A percentile compares a stretch with the other conserved stretches of the same genome.
phyloP scores from a whole-genome alignment of 1,284 basidiomycete genomes.

The Ceratobasidium sp. region DNA sequence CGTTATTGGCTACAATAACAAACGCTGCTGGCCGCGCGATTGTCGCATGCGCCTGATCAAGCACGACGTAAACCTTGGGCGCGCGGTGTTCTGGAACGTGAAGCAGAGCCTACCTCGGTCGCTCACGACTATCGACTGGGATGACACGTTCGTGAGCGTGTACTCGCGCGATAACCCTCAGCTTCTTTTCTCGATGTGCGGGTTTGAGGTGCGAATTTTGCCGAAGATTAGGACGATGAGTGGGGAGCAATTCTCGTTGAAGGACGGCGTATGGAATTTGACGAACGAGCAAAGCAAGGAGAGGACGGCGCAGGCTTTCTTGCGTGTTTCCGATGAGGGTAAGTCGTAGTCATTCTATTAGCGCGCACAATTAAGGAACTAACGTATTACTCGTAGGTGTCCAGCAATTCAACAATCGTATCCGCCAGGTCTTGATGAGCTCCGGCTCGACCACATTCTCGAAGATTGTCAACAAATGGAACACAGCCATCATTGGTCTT shows the following conservation, averaged over 20 bases:
- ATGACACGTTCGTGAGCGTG: conserved; percentile 95
- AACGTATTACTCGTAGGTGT: conserved; percentile 66
- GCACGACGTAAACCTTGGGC: conserved; percentile 98
- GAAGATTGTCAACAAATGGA: conserved; percentile 99
- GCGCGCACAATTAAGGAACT: conserved; percentile 16
- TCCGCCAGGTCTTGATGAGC: conserved; percentile 97
- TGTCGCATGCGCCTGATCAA: conserved; percentile 99
- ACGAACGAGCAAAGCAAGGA: conserved; percentile 97
- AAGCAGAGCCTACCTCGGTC: conserved; percentile 97
- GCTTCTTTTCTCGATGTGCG: conserved; percentile 97
- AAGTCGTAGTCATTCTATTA: conserved; percentile 41
- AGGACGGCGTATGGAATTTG: conserved; percentile 98
- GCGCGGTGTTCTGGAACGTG: conserved; percentile 99
- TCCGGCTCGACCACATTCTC: conserved; percentile 99
- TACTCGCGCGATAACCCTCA: conserved; percentile 99
- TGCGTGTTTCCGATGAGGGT: conserved; percentile 96
- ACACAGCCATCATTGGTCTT: conserved; percentile 91
- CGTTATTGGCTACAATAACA: conserved; percentile 99
- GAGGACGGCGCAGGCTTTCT: conserved; percentile 95
- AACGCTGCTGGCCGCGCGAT: conserved; percentile 98
- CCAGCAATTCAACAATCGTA: conserved; percentile 95
- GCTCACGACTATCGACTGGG: conserved; percentile 99
- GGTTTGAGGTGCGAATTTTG: conserved; percentile 96
- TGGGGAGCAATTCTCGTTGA: conserved; percentile 94
- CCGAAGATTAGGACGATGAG: conserved; percentile 95